These are phyloP conservation scores for Xylaria sp. DNA, from an alignment of 2,329 filamentous ascomycete genomes.

Conservation along the genomic window DNA sequence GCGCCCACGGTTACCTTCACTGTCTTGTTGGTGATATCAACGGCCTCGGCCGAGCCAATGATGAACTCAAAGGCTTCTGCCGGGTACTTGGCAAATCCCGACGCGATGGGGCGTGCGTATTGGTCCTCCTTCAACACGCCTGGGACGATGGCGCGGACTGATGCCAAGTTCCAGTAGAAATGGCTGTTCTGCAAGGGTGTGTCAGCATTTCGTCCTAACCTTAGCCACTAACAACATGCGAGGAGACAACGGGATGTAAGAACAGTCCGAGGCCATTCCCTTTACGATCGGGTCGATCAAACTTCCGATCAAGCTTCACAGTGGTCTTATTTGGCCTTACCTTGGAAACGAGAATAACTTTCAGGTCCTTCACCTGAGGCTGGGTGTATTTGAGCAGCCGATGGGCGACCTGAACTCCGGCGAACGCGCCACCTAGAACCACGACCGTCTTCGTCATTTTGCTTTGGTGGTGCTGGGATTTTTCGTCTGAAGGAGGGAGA, in stretches of 20 bases:
- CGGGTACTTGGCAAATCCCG: constrained; percentile 63
- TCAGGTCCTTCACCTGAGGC: constrained; percentile 58
- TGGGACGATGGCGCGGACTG: constrained; percentile 66
- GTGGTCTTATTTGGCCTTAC: constrained; percentile 49
- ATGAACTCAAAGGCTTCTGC: constrained; percentile 62
- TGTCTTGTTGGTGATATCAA: constrained; percentile 55
- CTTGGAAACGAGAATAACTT: constrained; percentile 67
- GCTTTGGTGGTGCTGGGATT: background rate
- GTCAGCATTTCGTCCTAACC: constrained; percentile 27
- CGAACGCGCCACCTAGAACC: constrained; percentile 65
- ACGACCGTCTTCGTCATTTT: constrained; percentile 54
- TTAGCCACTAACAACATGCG: background rate
- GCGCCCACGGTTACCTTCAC: constrained; percentile 54
- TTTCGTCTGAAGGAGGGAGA: constrained; percentile 11
- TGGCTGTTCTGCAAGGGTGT: constrained; percentile 60
- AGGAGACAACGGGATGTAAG: background rate
- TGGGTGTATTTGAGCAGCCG: constrained; percentile 64
- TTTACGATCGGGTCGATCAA: background rate
- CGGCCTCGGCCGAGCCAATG: constrained; percentile 58
- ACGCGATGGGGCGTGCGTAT: constrained; percentile 61
- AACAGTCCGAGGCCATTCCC: background rate
- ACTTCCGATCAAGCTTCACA: background rate
- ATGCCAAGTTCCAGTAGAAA: constrained; percentile 69
- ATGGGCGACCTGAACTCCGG: constrained; percentile 64
- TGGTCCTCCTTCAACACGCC: constrained; percentile 61